Conservation (phyloP, 352 stramenopile species). For the Phytophthora cactorum region DNA sequence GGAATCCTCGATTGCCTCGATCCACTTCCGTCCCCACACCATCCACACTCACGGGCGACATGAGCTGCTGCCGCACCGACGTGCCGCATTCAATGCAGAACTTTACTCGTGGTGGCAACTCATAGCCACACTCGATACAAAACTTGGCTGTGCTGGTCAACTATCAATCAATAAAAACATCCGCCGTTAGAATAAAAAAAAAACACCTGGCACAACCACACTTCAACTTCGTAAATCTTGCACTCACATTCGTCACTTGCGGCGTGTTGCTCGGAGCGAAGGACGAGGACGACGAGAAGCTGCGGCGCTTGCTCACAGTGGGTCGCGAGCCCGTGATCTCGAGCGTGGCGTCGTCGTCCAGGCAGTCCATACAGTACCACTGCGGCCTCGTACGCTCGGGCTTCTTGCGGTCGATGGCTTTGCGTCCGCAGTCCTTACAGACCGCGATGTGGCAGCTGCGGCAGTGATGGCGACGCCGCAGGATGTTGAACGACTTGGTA, state of each 20-base stretch:
- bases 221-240: conserved; percentile 25
- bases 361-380: conserved; percentile 80
- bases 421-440: conserved; percentile 85
- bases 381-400: conserved; percentile 62
- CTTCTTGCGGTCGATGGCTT: conserved; percentile 74
- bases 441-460: conserved; percentile 84
- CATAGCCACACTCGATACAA: conserved; percentile 86
- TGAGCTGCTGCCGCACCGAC: conserved; percentile 55
- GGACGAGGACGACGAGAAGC: conserved; percentile 55
- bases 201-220: conserved; percentile 18
- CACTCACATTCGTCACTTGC: conserved; percentile 58
- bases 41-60: conserved; percentile 55
- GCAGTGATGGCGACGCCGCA: conserved; percentile 86
- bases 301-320: conserved; percentile 62
- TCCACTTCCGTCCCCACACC: conserved; percentile 34
- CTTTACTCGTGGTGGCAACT: conserved; percentile 77
- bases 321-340: conserved; percentile 61
- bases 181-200: conserved; percentile 15
- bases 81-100: conserved; percentile 90
- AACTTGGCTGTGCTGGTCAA: conserved; percentile 76
- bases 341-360: conserved; percentile 72
- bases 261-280: conserved; percentile 42
- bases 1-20: conserved; percentile 47
- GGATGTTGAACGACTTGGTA: conserved; percentile 79
- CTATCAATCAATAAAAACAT: conserved; percentile 35